Conservation (phyloP, 108 stramenopile species). For the Chaetoceros tenuissimus region DNA sequence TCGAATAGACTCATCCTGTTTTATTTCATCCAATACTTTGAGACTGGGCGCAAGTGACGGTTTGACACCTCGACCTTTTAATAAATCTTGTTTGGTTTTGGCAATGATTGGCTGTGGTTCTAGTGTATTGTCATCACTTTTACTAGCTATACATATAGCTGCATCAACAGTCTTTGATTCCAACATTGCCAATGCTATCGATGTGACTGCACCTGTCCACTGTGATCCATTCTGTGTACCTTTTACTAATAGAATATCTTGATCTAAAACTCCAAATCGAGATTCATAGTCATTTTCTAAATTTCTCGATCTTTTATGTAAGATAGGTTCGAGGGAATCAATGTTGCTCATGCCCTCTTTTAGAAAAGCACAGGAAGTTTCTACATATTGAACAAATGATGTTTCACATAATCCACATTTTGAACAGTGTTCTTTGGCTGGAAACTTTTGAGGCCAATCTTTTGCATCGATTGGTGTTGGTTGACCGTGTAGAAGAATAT, state of each 20-base stretch:
- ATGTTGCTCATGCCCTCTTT: conserved; percentile 57
- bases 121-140: conserved; percentile 15
- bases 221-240: conserved; percentile 43
- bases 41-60: conserved; percentile 68
- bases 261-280: conserved; percentile 63
- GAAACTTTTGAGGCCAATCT: conserved; percentile 64
- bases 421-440: conserved; percentile 73
- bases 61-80: conserved; percentile 72
- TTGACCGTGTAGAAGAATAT: too few relatives aligned
- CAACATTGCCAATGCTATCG: conserved; percentile 58
- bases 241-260: conserved; percentile 49
- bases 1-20: conserved; percentile 42
- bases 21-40: conserved; percentile 53
- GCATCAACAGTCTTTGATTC: conserved; percentile 63
- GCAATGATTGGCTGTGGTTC: conserved; percentile 70
- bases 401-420: conserved; percentile 77
- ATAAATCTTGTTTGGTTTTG: conserved; percentile 39
- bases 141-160: conserved; percentile 60
- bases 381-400: conserved; percentile 51
- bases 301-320: conserved; percentile 50
- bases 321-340: conserved; percentile 37
- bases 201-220: conserved; percentile 74
- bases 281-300: conserved; percentile 39
- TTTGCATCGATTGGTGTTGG: conserved; percentile 53
- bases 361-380: conserved; percentile 63